Percentiles rank a stretch among this genome's conserved stretches.
phyloP scores from a whole-genome alignment of 352 stramenopile genomes.

The Globisporangium megalacanthum region DNA sequence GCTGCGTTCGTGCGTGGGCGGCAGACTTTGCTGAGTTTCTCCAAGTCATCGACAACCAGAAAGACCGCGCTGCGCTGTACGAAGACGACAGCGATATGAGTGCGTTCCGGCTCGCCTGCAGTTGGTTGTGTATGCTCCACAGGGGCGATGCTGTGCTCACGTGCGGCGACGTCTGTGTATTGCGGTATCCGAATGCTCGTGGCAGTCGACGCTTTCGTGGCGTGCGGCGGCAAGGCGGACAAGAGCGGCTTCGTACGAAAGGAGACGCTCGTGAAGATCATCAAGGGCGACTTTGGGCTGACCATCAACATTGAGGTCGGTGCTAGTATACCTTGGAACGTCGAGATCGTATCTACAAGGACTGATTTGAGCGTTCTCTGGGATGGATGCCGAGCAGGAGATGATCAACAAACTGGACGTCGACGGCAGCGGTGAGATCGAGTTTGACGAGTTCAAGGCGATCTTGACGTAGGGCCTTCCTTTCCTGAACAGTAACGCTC shows the following conservation, averaged over 20 bases:
- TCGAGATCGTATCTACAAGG: background rate
- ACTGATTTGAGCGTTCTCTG: background rate
- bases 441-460: constrained; percentile 96
- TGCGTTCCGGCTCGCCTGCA: constrained; percentile 17
- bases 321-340: too few relatives aligned
- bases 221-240: constrained; percentile 92
- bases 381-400: constrained; percentile 30
- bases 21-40: constrained; percentile 97
- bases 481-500: background rate
- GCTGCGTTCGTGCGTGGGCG: background rate
- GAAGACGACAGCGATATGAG: constrained; percentile 97
- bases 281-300: constrained; percentile 94
- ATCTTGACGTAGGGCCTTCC: constrained; percentile 52
- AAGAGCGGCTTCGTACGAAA: constrained; percentile 91
- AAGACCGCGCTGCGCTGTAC: constrained; percentile 92
- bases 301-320: constrained; percentile 94
- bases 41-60: constrained; percentile 98
- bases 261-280: constrained; percentile 91
- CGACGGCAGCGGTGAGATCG: constrained; percentile 93
- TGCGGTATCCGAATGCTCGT: background rate
- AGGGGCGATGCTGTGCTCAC: background rate
- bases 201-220: constrained; percentile 94
- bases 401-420: constrained; percentile 97
- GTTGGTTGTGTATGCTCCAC: background rate
- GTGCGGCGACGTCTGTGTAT: too few relatives aligned